Percentiles rank a stretch among this genome's conserved stretches.
Conservation (phyloP, 1,284 basidiomycete species). For the Fistulinella cinereoalba region DNA sequence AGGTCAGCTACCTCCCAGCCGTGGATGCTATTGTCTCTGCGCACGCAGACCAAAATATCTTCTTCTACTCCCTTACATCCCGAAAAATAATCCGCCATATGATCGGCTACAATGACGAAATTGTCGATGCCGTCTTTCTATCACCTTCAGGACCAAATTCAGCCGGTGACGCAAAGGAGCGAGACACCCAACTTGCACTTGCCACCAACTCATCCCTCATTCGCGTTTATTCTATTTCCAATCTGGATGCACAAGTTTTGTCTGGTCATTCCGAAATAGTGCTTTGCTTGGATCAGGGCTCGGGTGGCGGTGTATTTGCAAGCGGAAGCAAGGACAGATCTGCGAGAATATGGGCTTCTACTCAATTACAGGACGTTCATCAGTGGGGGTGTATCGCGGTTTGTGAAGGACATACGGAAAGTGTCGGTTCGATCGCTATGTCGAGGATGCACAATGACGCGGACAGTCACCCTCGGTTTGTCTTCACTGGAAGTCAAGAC, state of each 20-base stretch:
- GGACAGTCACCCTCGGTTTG: slow-evolving; percentile 50
- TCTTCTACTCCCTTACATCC: slow-evolving; percentile 75
- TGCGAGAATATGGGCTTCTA: slow-evolving; percentile 80
- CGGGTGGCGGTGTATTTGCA: slow-evolving; percentile 71
- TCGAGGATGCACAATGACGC: slow-evolving; percentile 42
- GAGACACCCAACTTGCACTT: slow-evolving; percentile 80
- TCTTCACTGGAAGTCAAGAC: slow-evolving; percentile 95
- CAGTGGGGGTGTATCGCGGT: slow-evolving; percentile 79
- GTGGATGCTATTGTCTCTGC: slow-evolving; percentile 77
- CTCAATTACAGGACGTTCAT: slow-evolving; percentile 8
- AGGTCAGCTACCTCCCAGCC: slow-evolving; percentile 61
- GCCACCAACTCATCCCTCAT: slow-evolving; percentile 96
- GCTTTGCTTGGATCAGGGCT: slow-evolving; percentile 74
- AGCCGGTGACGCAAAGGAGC: slow-evolving; percentile 19
- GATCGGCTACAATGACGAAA: slow-evolving; percentile 98
- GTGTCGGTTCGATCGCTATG: slow-evolving; percentile 87
- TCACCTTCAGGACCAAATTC: slow-evolving; percentile 38
- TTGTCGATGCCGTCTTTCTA: slow-evolving; percentile 86
- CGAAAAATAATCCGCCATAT: slow-evolving; percentile 76
- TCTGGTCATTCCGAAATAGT: slow-evolving; percentile 92
- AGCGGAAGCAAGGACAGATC: slow-evolving; percentile 93
- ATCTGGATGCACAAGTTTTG: slow-evolving; percentile 79
- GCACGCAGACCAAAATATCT: slow-evolving; percentile 96
- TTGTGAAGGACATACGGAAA: slow-evolving; percentile 94
- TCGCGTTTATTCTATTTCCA: slow-evolving; percentile 74